phyloP scores from a whole-genome alignment of 2,329 filamentous ascomycete genomes.

The Pseudopyricularia cyperi region DNA sequence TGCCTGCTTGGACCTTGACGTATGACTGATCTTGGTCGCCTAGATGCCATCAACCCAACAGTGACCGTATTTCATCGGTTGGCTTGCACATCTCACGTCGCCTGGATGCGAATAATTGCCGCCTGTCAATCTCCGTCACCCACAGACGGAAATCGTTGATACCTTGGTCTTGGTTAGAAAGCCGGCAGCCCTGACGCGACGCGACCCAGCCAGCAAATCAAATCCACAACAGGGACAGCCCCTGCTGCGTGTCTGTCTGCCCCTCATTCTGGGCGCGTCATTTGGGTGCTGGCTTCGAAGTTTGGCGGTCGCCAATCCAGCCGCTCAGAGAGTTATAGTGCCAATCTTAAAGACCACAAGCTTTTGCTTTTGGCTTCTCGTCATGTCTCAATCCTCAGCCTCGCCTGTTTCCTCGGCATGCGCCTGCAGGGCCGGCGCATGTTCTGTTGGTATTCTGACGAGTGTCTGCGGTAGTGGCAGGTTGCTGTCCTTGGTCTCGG shows the following conservation, averaged over 20 bases:
- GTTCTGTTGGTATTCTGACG: constrained; percentile 73
- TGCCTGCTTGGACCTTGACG: no score
- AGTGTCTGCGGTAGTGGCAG: constrained; percentile 64
- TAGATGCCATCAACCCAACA: no score
- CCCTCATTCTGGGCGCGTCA: not conserved
- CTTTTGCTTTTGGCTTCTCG: not conserved
- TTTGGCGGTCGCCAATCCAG: not conserved
- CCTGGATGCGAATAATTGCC: no score
- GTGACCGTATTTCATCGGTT: no score
- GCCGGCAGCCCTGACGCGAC: not conserved
- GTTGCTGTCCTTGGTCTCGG: constrained; percentile 13
- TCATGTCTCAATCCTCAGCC: constrained; percentile 19
- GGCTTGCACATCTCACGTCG: no score
- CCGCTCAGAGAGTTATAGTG: no score
- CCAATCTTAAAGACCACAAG: not conserved
- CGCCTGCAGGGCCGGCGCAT: constrained; percentile 51
- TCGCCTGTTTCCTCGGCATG: constrained; percentile 40
- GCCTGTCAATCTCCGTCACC: no score
- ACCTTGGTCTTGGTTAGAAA: not conserved
- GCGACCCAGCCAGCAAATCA: not conserved
- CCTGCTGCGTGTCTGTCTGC: not conserved
- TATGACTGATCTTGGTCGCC: no score
- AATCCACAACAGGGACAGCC: not conserved
- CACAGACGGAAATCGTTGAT: not conserved
- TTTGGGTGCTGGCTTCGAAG: not conserved